Evolutionary conservation across 2,329 filamentous ascomycete genomes (phyloP).

Genomic region (Chalaropsis ovoidea): DNA sequence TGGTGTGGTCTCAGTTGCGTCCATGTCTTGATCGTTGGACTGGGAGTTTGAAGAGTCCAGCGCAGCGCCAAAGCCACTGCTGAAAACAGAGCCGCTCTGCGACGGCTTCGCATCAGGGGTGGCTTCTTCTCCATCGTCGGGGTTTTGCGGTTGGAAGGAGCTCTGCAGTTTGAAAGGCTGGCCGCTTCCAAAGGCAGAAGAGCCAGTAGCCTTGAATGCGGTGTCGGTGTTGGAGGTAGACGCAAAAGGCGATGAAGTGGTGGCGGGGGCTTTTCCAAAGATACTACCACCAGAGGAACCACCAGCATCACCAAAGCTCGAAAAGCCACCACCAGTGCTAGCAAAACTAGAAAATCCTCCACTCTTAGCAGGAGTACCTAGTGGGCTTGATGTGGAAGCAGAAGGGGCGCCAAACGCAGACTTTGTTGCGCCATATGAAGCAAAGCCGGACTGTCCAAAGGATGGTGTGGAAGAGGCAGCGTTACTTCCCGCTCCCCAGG

Average conservation of each 20-base stretch:
- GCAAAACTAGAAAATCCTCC: slow-evolving; percentile 47
- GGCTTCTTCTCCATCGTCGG: slow-evolving; percentile 50
- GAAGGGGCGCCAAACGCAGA: slow-evolving; percentile 26
- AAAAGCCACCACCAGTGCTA: slow-evolving; percentile 45
- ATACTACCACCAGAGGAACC: slow-evolving; percentile 25
- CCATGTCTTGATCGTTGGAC: slow-evolving; percentile 46
- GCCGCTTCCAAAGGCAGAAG: slow-evolving; percentile 34
- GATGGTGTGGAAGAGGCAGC: slow-evolving; percentile 31
- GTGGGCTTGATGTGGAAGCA: slow-evolving; percentile 26
- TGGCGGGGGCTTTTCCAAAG: slow-evolving; percentile 29
- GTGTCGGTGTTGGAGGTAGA: slow-evolving; percentile 28
- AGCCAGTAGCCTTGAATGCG: slow-evolving; percentile 32
- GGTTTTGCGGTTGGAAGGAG: slow-evolving; percentile 56
- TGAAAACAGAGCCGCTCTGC: slow-evolving; percentile 45
- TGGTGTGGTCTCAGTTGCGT: slow-evolving; percentile 32
- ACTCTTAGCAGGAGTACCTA: slow-evolving; percentile 30
- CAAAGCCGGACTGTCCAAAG: slow-evolving; percentile 39
- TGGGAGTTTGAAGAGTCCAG: slow-evolving; percentile 38
- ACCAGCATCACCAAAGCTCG: slow-evolving; percentile 36
- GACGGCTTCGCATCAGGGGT: slow-evolving; percentile 29
- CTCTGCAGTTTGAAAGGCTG: slow-evolving; percentile 56
- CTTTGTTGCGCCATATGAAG: slow-evolving; percentile 41
- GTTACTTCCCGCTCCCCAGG: slow-evolving; percentile 20
- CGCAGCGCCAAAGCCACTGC: slow-evolving; percentile 49
- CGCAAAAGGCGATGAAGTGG: slow-evolving; percentile 28